Conservation (phyloP, 192 early-diverging fungal species). For the Polychytrium aggregatum region DNA sequence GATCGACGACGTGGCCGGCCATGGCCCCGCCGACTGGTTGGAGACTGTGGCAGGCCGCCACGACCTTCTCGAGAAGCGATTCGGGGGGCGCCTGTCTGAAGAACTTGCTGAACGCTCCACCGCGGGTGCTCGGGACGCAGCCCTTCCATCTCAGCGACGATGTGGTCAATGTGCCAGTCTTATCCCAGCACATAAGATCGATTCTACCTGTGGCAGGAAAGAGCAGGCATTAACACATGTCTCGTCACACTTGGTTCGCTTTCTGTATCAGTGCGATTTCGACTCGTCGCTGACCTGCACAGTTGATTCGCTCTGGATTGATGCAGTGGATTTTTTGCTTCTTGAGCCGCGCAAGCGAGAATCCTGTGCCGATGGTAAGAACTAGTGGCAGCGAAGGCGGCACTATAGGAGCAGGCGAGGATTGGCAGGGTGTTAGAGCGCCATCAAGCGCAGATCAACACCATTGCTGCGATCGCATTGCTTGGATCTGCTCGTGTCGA, state of each 20-base stretch:
- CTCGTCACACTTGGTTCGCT: no score
- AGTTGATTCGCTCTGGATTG: constrained; percentile 28
- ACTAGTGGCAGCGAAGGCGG: constrained; percentile 34
- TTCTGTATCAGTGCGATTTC: no score
- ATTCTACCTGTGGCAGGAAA: no score
- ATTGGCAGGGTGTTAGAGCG: no score
- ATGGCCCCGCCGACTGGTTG: constrained; percentile 38
- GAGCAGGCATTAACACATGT: no score
- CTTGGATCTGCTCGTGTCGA: no score
- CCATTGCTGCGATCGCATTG: no score
- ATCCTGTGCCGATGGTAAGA: constrained; percentile 26
- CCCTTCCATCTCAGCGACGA: constrained; percentile 6
- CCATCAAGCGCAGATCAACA: no score
- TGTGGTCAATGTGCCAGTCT: constrained; percentile 20
- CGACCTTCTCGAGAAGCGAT: constrained; percentile 22
- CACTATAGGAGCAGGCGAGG: constrained; percentile 4
- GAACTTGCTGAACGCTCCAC: no score
- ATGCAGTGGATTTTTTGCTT: constrained; percentile 27
- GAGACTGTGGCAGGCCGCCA: constrained; percentile 56
- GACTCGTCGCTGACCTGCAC: no score
- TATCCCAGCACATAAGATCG: constrained; percentile 33
- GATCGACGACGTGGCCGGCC: constrained; percentile 66
- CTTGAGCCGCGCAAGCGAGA: constrained; percentile 22
- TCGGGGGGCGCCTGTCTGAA: no score
- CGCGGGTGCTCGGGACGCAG: no score